Base-by-base conservation (phyloP, 1,284 basidiomycete species). In the Puccinia coronata region DNA sequence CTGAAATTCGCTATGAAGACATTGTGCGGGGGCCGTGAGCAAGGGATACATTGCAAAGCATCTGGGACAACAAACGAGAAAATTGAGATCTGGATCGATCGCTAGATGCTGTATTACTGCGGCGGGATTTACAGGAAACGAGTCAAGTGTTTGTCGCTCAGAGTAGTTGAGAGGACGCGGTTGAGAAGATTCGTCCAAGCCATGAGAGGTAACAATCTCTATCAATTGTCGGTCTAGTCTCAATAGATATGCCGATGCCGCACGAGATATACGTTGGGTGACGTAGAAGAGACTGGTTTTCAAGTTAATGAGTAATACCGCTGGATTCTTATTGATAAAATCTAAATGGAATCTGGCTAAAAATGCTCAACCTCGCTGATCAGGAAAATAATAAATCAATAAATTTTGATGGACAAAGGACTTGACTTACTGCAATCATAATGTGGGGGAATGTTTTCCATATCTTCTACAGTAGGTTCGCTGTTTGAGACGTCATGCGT, bases 41-140 rank as follows among this genome's bases (percentile, higher is more conserved):
- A 2, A 41, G 28, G 76, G 76, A 79, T 79, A 79, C 43, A 79
- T 63, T 8, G 75, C 75, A 77, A 77, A 77, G 34, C 75, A 77
- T 36, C n/a, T n/a, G n/a, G n/a, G n/a, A n/a, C n/a, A n/a, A n/a
- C n/a, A n/a, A n/a, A n/a, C n/a, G n/a, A n/a, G n/a, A n/a, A n/a
- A n/a, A n/a, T n/a, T n/a, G n/a, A n/a, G n/a, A n/a, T n/a, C n/a
- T n/a, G n/a, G n/a, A n/a, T n/a, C n/a, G n/a, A n/a, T n/a, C n/a
- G n/a, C n/a, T n/a, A n/a, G n/a, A n/a, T n/a, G n/a, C n/a, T 47
- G 18, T 4, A 79, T 67, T 12, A 79, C 34, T 25, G 63, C 70
- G 4, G 20, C 14, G 34, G 61, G 34, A 25, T 57, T 31, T 43
- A 36, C 18, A n/a, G 65, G 76, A 31, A 70, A 31, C 14, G 63